These are phyloP conservation scores for Fusarium buharicum DNA, from an alignment of 2,329 filamentous ascomycete genomes.

Conservation along the genomic window DNA sequence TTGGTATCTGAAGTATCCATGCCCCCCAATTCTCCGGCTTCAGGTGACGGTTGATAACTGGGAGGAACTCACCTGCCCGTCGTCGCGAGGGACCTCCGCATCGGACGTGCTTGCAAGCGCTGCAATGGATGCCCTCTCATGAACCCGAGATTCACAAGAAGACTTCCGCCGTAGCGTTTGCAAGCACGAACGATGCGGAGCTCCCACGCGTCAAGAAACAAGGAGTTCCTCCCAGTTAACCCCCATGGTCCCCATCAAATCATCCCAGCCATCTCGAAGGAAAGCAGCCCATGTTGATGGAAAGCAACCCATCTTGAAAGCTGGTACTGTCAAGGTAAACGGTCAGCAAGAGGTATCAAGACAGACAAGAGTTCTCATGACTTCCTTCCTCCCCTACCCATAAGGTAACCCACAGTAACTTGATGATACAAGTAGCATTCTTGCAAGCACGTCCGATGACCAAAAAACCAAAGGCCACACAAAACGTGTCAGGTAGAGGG, in stretches of 20 bases:
- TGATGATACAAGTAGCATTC: neutral
- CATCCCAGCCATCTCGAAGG: too few species aligned
- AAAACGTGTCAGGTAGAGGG: neutral
- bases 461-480: neutral
- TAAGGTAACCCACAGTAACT: neutral
- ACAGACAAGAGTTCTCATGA: too few species aligned
- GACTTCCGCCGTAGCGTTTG: conserved; percentile 11
- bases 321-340: too few species aligned
- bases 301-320: too few species aligned
- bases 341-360: too few species aligned
- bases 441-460: conserved; percentile 9
- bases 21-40: neutral
- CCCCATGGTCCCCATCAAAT: too few species aligned
- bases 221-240: neutral
- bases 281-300: too few species aligned
- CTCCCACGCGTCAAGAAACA: conserved; percentile 7
- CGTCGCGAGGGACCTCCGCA: neutral
- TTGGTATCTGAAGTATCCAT: neutral
- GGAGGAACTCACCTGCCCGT: neutral
- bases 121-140: neutral
- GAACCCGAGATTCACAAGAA: conserved; percentile 27
- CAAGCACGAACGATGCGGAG: conserved; percentile 1
- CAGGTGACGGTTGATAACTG: neutral
- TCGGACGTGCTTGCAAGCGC: conserved; percentile 23
- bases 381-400: neutral